Conservation (phyloP, 768 basidiomycete species). For the Russula ochroleuca region DNA sequence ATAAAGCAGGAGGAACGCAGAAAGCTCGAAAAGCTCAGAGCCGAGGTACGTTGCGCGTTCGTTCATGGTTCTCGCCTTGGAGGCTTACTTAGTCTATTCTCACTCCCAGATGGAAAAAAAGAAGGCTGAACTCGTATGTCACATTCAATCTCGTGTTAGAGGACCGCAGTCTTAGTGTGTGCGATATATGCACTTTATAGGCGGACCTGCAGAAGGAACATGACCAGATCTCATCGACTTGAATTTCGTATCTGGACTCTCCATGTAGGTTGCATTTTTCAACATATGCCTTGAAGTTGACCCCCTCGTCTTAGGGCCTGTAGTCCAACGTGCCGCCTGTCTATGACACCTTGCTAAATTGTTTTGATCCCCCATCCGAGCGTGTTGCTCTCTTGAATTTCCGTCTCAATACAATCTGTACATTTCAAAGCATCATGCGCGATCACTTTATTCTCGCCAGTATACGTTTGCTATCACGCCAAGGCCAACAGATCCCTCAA, state of each 20-base stretch:
- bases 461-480: background rate
- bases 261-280: background rate
- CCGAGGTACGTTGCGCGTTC: conserved; percentile 40
- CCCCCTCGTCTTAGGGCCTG: background rate
- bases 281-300: background rate
- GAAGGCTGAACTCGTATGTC: conserved; percentile 35
- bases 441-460: background rate
- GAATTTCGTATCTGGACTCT: background rate
- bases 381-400: background rate
- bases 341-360: background rate
- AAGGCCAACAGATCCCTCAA: background rate
- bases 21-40: conserved; percentile 55
- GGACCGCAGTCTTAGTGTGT: background rate
- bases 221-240: conserved; percentile 20
- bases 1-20: conserved; percentile 54
- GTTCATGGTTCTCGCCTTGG: background rate
- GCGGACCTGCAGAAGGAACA: conserved; percentile 35
- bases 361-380: background rate
- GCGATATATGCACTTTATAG: conserved; percentile 20
- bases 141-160: background rate
- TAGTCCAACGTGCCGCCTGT: background rate
- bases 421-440: background rate
- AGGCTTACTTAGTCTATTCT: background rate
- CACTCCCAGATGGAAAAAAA: conserved; percentile 33
- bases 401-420: background rate